Evolutionary conservation across 2,329 filamentous ascomycete species (phyloP).

Genomic region (Fusarium newnesense): DNA sequence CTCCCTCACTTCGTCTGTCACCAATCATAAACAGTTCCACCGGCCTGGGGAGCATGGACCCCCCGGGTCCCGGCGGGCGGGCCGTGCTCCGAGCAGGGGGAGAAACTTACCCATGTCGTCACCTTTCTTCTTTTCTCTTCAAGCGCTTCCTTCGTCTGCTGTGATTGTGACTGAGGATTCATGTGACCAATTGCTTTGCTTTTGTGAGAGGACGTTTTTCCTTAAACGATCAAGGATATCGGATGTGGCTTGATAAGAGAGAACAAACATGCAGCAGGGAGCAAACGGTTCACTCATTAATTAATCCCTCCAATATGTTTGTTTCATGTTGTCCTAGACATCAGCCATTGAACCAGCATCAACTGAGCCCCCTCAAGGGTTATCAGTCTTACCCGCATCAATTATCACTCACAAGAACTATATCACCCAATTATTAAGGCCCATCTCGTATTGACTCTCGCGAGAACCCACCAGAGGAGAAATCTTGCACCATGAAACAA

Average conservation of each 20-base stretch:
- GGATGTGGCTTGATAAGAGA: constrained; percentile 25
- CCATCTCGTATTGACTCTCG: not conserved
- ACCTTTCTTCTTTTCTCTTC: constrained; percentile 9
- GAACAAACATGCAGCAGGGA: constrained; percentile 2
- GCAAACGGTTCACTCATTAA: not conserved
- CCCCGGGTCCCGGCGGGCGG: constrained; percentile 41
- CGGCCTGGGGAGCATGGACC: constrained; percentile 43
- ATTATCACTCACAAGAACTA: constrained; percentile 10
- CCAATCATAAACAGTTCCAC: constrained; percentile 44
- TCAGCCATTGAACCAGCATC: constrained; percentile 20
- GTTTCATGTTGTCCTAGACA: constrained; percentile 21
- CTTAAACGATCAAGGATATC: constrained; percentile 9
- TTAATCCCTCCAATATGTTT: not conserved
- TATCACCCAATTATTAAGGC: not conserved
- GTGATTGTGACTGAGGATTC: constrained; percentile 21
- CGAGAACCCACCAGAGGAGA: not conserved
- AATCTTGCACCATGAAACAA: constrained; percentile 19
- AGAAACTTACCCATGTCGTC: constrained; percentile 31
- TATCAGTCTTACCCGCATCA: constrained; percentile 7
- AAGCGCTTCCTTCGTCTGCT: not conserved
- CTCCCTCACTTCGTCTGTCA: constrained; percentile 14
- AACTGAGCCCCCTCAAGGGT: constrained; percentile 2
- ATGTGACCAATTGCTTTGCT: constrained; percentile 22
- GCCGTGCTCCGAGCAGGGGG: constrained; percentile 32
- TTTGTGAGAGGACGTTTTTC: constrained; percentile 4